phyloP scores from a whole-genome alignment of 768 basidiomycete genomes.

The Antrodiella citrinella region DNA sequence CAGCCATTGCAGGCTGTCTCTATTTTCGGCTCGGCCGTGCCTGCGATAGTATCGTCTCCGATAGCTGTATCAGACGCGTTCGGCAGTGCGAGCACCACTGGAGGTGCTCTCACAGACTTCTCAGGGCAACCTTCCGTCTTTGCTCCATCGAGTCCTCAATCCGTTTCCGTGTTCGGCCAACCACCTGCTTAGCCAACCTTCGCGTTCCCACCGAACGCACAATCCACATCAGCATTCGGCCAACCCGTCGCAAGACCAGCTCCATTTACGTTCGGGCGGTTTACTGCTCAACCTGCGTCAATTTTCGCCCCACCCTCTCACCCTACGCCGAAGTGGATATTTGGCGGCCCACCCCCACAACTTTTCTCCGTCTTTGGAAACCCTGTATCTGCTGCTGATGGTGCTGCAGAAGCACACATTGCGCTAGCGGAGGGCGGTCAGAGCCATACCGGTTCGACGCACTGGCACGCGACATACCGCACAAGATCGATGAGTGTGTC shows the following conservation, averaged over 20 bases:
- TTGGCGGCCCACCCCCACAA: constrained; percentile 1
- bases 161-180: constrained; percentile 8
- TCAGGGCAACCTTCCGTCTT: constrained; percentile 20
- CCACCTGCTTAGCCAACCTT: constrained; percentile 6
- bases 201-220: constrained; percentile 4
- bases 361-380: constrained; percentile 9
- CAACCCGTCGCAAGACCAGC: constrained; percentile 23
- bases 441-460: background rate
- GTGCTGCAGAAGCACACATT: too few species aligned
- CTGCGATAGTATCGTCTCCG: constrained; percentile 22
- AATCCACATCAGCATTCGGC: constrained; percentile 2
- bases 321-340: background rate
- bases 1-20: constrained; percentile 21
- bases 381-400: too few species aligned
- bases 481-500: too few species aligned
- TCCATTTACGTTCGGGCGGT: constrained; percentile 16
- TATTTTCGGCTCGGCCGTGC: constrained; percentile 15
- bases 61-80: constrained; percentile 5
- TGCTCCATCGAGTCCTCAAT: background rate
- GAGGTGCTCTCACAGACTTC: constrained; percentile 20
- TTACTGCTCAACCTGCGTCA: constrained; percentile 8
- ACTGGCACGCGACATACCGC: too few species aligned
- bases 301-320: background rate
- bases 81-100: constrained; percentile 2
- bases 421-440: too few species aligned